These are phyloP conservation scores for Hygrophila difformis DNA, from an alignment of 257 asterid species.

Conservation along the genomic window DNA sequence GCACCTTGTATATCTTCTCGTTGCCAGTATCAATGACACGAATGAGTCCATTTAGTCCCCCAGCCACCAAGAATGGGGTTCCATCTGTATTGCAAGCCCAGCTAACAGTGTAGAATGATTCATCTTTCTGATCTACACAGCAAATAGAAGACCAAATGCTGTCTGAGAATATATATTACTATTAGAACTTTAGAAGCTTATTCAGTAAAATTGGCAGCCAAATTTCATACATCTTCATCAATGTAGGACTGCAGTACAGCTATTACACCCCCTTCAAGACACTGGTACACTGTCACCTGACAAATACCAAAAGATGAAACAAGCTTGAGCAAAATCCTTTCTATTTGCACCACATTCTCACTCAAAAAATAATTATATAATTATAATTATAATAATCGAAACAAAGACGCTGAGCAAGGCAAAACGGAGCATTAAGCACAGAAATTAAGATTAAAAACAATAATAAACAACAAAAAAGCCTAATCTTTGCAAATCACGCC, in stretches of 20 bases:
- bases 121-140: conserved; percentile 80
- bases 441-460: no score
- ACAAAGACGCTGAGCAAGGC: not conserved
- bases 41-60: conserved; percentile 80
- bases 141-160: conserved; percentile 25
- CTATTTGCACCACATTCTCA: no score
- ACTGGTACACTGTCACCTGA: conserved; percentile 91
- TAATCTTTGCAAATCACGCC: not conserved
- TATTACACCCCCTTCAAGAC: conserved; percentile 84
- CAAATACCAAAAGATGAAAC: not conserved
- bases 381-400: not conserved
- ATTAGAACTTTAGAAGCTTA: not conserved
- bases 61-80: conserved; percentile 78
- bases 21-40: conserved; percentile 86
- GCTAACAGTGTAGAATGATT: conserved; percentile 90
- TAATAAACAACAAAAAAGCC: not conserved
- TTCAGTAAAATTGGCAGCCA: conserved; percentile 1
- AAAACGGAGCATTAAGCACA: not conserved
- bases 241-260: conserved; percentile 95
- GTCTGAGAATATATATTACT: conserved; percentile 23
- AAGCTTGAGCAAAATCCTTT: not conserved
- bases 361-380: no score
- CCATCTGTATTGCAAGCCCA: conserved; percentile 95
- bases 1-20: conserved; percentile 79
- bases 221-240: conserved; percentile 77